Conservation (phyloP, 805 yeast genomes). For the Candida tallmaniae region DNA sequence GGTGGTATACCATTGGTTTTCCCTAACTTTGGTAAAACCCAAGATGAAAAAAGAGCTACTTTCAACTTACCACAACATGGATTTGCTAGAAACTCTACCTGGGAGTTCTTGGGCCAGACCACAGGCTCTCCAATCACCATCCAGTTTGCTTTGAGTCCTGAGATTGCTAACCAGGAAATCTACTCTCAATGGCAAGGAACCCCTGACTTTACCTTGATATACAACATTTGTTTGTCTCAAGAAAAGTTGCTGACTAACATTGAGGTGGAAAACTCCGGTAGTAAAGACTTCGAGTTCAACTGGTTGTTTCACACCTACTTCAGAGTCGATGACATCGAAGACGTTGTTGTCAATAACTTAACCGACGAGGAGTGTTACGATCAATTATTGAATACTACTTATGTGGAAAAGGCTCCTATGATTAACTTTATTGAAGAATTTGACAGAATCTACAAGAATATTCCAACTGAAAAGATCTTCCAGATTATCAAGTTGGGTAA, state of each 20-base stretch:
- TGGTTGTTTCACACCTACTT: constrained; percentile 94
- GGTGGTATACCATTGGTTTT: constrained; percentile 97
- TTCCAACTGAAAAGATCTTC: constrained; percentile 49
- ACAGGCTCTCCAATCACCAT: constrained; percentile 65
- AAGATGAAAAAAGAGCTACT: constrained; percentile 49
- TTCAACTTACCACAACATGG: constrained; percentile 89
- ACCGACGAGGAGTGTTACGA: constrained; percentile 71
- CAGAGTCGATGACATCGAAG: constrained; percentile 70
- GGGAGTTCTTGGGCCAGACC: constrained; percentile 94
- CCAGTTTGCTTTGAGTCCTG: constrained; percentile 90
- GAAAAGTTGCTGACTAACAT: constrained; percentile 63
- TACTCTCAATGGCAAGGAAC: constrained; percentile 52
- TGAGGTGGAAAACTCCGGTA: constrained; percentile 71
- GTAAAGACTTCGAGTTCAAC: constrained; percentile 71
- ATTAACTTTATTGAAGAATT: constrained; percentile 70
- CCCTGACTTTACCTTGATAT: constrained; percentile 69
- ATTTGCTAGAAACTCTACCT: constrained; percentile 80
- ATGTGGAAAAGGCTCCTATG: constrained; percentile 71
- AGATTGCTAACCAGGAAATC: constrained; percentile 62
- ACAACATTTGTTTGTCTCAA: constrained; percentile 58
- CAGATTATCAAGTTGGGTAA: constrained; percentile 70
- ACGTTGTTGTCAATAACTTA: constrained; percentile 71
- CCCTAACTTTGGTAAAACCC: constrained; percentile 82
- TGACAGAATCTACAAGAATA: constrained; percentile 76
- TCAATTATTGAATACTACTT: constrained; percentile 61